These are phyloP conservation scores for Phytophthora pinifolia DNA, from an alignment of 352 stramenopile genomes.

Conservation along the genomic window DNA sequence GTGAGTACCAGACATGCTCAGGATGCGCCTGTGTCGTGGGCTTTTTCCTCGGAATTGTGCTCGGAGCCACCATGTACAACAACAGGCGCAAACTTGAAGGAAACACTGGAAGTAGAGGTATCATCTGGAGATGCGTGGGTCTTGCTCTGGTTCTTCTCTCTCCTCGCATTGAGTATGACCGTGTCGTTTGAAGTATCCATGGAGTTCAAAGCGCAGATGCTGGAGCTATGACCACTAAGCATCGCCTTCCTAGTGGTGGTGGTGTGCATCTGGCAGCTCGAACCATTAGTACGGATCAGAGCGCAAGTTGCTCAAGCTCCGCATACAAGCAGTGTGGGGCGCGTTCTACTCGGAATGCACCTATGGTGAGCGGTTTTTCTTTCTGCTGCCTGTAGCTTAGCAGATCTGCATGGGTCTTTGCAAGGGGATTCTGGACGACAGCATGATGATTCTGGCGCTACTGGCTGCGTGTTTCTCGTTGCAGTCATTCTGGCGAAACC, in stretches of 20 bases:
- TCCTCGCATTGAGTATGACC: conserved; percentile 52
- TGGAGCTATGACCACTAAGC: conserved; percentile 14
- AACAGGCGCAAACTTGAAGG: conserved; percentile 9
- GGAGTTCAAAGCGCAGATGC: conserved; percentile 35
- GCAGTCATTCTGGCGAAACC: conserved; percentile 28
- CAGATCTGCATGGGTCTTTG: conserved; percentile 50
- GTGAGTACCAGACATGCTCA: conserved; percentile 25
- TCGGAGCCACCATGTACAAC: conserved; percentile 15
- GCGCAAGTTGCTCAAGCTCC: conserved; percentile 33
- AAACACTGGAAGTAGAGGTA: conserved; percentile 21
- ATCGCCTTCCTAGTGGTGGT: conserved; percentile 37
- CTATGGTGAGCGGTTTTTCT: conserved; percentile 51
- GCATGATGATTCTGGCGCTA: conserved; percentile 39
- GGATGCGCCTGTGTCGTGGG: conserved; percentile 39
- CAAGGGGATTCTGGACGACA: conserved; percentile 42
- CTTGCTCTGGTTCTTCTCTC: conserved; percentile 52
- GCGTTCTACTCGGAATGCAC: conserved; percentile 49
- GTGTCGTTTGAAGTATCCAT: conserved; percentile 59
- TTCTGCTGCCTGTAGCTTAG: conserved; percentile 38
- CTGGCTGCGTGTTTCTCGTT: conserved; percentile 48
- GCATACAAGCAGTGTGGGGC: conserved; percentile 45
- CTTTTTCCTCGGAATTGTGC: conserved; percentile 35
- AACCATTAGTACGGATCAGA: conserved; percentile 35
- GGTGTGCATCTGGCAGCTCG: conserved; percentile 35
- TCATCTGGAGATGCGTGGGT: conserved; percentile 43